A percentile compares a stretch with the other conserved stretches of the same genome.
These are phyloP conservation scores for Cladochytrium replicatum DNA, from an alignment of 192 early-diverging fungal species.

Conservation along the genomic window DNA sequence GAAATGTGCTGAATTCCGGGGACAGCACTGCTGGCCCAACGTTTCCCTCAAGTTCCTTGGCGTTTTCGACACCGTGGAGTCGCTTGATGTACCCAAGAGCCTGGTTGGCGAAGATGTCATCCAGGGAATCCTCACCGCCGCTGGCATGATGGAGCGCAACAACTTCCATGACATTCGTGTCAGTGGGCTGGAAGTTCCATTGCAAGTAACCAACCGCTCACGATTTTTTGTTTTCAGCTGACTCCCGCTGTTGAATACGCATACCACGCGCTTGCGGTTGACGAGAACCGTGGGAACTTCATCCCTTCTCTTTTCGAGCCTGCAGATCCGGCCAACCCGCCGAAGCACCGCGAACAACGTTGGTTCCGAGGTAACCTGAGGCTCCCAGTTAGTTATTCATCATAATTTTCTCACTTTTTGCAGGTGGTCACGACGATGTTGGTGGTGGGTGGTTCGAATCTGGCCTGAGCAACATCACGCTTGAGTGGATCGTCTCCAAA, in stretches of 20 bases:
- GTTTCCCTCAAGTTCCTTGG: slow-evolving; percentile 13
- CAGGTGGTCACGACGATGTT: slow-evolving; percentile 13
- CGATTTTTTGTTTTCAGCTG: too few relatives aligned
- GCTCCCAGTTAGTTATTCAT: slow-evolving; percentile 1
- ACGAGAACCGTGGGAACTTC: slow-evolving; percentile 8
- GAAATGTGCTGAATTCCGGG: not conserved
- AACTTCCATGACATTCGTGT: slow-evolving; percentile 10
- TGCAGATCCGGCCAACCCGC: not conserved
- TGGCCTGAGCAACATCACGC: slow-evolving; percentile 8
- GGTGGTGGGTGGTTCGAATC: slow-evolving; percentile 19
- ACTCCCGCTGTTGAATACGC: not conserved
- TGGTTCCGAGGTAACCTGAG: not conserved
- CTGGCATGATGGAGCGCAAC: slow-evolving; percentile 9
- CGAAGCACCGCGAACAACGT: not conserved
- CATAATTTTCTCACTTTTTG: too few relatives aligned
- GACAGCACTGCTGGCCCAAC: slow-evolving; percentile 1
- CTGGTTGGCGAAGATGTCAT: not conserved
- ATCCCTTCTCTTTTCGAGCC: slow-evolving; percentile 3
- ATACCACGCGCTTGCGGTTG: slow-evolving; percentile 10
- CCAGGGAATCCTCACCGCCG: too few relatives aligned
- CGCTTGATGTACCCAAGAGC: slow-evolving; percentile 6
- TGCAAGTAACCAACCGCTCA: too few relatives aligned
- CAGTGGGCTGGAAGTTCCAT: too few relatives aligned
- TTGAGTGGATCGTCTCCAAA: slow-evolving; percentile 16
- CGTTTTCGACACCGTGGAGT: slow-evolving; percentile 12